Evolutionary conservation across 2,329 filamentous ascomycete genomes (phyloP).

Genomic region (Arthrobotrys pseudoclavata): DNA sequence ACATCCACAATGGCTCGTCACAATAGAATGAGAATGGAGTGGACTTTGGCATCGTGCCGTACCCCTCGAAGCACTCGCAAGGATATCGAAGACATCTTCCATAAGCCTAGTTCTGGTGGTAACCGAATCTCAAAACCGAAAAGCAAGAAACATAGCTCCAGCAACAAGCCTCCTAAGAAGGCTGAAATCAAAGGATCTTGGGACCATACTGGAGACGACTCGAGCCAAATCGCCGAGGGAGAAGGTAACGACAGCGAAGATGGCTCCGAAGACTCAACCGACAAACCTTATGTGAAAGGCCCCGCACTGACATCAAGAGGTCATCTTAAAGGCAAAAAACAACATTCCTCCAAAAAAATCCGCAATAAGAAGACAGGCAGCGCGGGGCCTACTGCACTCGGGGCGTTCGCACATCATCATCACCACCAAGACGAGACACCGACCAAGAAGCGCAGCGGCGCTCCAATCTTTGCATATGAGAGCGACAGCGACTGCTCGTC

Average conservation of each 20-base stretch:
- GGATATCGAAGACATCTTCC: conserved; percentile 54
- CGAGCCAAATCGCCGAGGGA: conserved; percentile 59
- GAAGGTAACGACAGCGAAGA: conserved; percentile 60
- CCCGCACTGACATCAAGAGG: conserved; percentile 60
- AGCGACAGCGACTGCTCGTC: conserved; percentile 57
- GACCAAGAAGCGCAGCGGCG: conserved; percentile 53
- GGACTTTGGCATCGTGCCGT: conserved; percentile 55
- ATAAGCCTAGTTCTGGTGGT: conserved; percentile 40
- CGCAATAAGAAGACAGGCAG: conserved; percentile 60
- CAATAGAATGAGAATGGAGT: conserved; percentile 60
- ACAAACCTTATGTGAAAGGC: conserved; percentile 60
- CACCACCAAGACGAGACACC: conserved; percentile 50
- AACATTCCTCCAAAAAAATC: conserved; percentile 40
- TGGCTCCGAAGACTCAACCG: conserved; percentile 58
- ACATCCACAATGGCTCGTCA: conserved; percentile 50
- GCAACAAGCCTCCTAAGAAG: conserved; percentile 44
- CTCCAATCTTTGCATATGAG: conserved; percentile 51
- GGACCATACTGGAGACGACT: conserved; percentile 56
- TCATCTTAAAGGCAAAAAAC: conserved; percentile 61
- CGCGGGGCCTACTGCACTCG: conserved; percentile 49
- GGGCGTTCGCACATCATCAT: conserved; percentile 45
- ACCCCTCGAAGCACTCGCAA: conserved; percentile 54
- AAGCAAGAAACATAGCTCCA: conserved; percentile 39
- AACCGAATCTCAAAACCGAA: conserved; percentile 49
- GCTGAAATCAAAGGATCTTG: conserved; percentile 51